Base-by-base conservation (phyloP, 2,329 filamentous ascomycete species). In the Albophoma yamanashiensis region DNA sequence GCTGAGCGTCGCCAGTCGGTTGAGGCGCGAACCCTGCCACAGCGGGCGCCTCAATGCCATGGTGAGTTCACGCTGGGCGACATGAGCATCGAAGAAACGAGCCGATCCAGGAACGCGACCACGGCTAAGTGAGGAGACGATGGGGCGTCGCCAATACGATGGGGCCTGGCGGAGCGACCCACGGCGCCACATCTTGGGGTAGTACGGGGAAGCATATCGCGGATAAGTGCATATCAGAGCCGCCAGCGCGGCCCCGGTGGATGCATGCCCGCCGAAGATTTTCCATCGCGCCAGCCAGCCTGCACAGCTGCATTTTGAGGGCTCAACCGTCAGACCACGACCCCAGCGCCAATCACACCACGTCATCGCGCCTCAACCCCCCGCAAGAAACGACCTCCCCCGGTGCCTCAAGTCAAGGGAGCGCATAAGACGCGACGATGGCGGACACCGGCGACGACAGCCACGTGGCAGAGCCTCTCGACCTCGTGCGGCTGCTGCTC, bases 401-500 rank as follows among this genome's bases (percentile, higher is more conserved):
- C 31, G 31, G 50, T 11, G n/a, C 31, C 4, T n/a, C 20, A 15
- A 55, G 4, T 22, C 50, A 55, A 55, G 38, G 12, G 34, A 55
- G 45, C 15, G 6, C 17, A 14, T 20, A 40, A 34, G 22, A 27
- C 52, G 36, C 45, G 39, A 52, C 65, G 62, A 97, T 97, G 92
- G 89, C 92, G 68, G 92, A 96, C 75, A 83, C 81, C 64, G 90
- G 89, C 71, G 89, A 92, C 71, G 85, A 87, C 66, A 80, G 82
- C 67, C 83, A 89, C 60, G 89, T 92, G 60, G 87, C 92, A 58
- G 93, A 99, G 79, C 93, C 95, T 59, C 88, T 99, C 70, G 94
- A 97, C 75, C 86, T 99, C 50, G 94, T 99, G 67, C 91, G 92
- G 67, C 85, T 99, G 60, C 91, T 93, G 67, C 84, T 99, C 56